Evolutionary conservation across 352 stramenopile genomes (phyloP).

Genomic region (Phytophthora pisi): DNA sequence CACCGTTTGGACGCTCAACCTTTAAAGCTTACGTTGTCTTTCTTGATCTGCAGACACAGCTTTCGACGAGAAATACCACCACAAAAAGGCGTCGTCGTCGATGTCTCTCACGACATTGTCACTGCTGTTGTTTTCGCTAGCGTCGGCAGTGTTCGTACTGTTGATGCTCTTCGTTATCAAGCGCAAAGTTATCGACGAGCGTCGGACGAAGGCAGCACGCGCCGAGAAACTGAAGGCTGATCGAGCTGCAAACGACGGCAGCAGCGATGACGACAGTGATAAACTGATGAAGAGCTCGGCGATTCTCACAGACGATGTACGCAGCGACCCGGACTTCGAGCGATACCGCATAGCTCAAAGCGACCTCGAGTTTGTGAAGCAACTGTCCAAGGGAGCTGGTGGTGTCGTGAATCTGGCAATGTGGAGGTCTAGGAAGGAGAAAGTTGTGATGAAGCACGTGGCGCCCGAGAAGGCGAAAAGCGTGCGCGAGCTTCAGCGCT

Average conservation of each 20-base stretch:
- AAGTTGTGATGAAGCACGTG: slow-evolving; percentile 64
- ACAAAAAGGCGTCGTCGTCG: slow-evolving; percentile 24
- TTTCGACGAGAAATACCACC: slow-evolving; percentile 32
- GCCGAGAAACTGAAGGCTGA: slow-evolving; percentile 26
- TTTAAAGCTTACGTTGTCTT: background rate
- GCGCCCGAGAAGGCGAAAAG: slow-evolving; percentile 51
- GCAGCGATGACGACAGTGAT: slow-evolving; percentile 31
- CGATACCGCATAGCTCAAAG: slow-evolving; percentile 56
- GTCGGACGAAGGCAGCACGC: slow-evolving; percentile 23
- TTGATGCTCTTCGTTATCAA: slow-evolving; percentile 35
- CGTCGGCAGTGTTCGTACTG: slow-evolving; percentile 22
- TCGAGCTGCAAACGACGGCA: slow-evolving; percentile 12
- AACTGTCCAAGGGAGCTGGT: slow-evolving; percentile 60
- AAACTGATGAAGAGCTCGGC: slow-evolving; percentile 33
- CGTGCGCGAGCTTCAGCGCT: slow-evolving; percentile 43
- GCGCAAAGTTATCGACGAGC: slow-evolving; percentile 34
- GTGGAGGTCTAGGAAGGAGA: slow-evolving; percentile 28
- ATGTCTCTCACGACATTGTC: slow-evolving; percentile 30
- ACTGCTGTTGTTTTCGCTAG: slow-evolving; percentile 26
- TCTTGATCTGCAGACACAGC: slow-evolving; percentile 11
- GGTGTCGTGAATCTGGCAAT: slow-evolving; percentile 56
- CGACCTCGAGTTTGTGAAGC: slow-evolving; percentile 38
- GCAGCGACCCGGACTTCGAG: slow-evolving; percentile 51
- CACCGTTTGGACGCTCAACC: background rate
- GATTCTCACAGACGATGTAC: slow-evolving; percentile 52